Evolutionary conservation across 1,139 yeast species (phyloP), one percentile per base, ranked within the genome.

Genomic region (Yamadazyma atlantica): DNA sequence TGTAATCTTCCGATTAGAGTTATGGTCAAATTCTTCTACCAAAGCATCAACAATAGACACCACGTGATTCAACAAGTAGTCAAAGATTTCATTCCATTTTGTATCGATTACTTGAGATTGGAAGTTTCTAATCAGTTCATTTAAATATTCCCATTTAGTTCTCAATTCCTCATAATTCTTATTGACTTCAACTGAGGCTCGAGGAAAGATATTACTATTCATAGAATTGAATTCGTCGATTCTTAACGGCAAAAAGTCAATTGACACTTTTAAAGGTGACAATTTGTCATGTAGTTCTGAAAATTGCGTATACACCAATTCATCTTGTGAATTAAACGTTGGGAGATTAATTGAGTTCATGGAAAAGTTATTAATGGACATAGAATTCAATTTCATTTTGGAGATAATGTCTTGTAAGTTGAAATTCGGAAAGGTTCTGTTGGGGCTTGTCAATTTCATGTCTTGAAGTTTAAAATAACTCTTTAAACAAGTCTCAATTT

Each of bases 161-260:
- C 66, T 53, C 15, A 82, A 54, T 3, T 53, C 48, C 12, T 65
- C 61, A 49, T 73, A 77, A 37, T 65, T 67, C 2, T 55, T 55
- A 15, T 68, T 58, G 10, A 82, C 57, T 3, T 54, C 49, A 13
- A 45, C 51, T n/a, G 62, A 51, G 3, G 64, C 63, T 2, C 58
- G 59, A n/a, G 69, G 73, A 46, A 54, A 56, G 3, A 38, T 28
- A 6, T 38, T 36, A 16, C 40, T 29, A 44, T 62, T 57, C 34
- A 57, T 53, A 13, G 51, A 54, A 37, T 53, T 60, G 52, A 69
- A 75, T 35, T 66, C 69, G 15, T 76, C 76, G 16, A 83, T 63
- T 36, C 84, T 62, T 12, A 63, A 50, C 0, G 86, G 85, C 4
- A 84, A 64, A 39, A 80, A 73, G 32, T 73, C 69, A n/a, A 84